Percentiles rank a stretch among this genome's conserved stretches.
Conservation (phyloP, 768 basidiomycete species). For the Tricholoma hemisulphureum region DNA sequence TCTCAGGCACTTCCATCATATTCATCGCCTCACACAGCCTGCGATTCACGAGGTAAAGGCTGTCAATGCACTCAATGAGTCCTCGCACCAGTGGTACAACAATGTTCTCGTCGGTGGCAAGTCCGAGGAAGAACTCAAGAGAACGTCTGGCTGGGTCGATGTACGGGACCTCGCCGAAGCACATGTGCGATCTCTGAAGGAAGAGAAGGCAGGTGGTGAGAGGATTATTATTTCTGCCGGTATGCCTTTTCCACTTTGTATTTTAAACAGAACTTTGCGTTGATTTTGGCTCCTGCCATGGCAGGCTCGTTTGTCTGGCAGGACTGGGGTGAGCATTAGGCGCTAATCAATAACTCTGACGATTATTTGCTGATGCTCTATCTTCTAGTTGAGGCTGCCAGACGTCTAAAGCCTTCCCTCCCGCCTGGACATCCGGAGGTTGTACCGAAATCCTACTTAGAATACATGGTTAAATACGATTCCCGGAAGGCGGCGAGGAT, state of each 20-base stretch:
- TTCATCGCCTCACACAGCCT: conserved; percentile 29
- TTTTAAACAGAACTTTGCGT: not conserved
- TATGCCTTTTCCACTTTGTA: not conserved
- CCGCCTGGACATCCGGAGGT: not conserved
- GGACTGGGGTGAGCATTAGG: conserved; percentile 17
- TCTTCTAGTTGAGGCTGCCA: not conserved
- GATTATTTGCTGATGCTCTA: not conserved
- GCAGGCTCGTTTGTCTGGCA: conserved; percentile 20
- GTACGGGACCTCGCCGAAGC: conserved; percentile 58
- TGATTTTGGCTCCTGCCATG: not conserved
- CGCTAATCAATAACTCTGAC: no score
- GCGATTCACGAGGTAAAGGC: conserved; percentile 39
- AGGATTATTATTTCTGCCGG: conserved; percentile 50
- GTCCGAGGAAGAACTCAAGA: conserved; percentile 17
- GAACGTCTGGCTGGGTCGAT: conserved; percentile 42
- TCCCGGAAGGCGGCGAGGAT: not conserved
- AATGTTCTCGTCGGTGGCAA: conserved; percentile 20
- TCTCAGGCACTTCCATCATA: not conserved
- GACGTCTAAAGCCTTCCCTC: not conserved
- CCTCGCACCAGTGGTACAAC: conserved; percentile 31
- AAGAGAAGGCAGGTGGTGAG: conserved; percentile 51
- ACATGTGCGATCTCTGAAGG: conserved; percentile 52
- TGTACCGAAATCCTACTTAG: not conserved
- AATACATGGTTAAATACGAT: not conserved
- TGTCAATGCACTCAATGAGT: conserved; percentile 38